Evolutionary conservation across 495 filamentous ascomycete species (phyloP), one percentile per base, ranked within the genome.

Genomic region (Podospora pseudopauciseta): DNA sequence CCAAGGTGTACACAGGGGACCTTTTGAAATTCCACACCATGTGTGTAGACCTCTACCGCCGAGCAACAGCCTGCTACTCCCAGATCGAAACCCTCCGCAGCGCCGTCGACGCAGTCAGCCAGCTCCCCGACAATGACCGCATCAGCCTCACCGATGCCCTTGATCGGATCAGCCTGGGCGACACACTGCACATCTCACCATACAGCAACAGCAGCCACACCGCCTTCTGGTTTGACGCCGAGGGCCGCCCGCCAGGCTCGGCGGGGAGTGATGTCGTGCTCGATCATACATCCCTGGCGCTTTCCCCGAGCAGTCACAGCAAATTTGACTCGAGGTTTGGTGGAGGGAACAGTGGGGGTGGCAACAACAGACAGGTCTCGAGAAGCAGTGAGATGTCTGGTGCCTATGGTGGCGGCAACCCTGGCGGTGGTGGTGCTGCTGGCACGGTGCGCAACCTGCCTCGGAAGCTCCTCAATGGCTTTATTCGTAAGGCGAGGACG

Each of bases 131-230:
- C 30, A 32, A 32, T 11, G 79, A 91, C 54, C 83, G 87, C 64
- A 76, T 88, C 57, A 86, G 89, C 67, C 89, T 92, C 83, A 86
- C 92, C 66, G 91, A 94, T 72, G 79, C 90, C 9, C 85, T 93
- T 39, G 91, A 94, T 70, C 88, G 88, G 58, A 80, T 89, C 78
- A 86, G 77, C 70, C 83, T 83, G 54, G 72, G 76, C 64, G 79
- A 82, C 70, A 72, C 75, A 69, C 67, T 77, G 63, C 75, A 70
- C 66, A 62, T 74, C 27, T 73, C 77, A 28, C 63, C 72, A 44
- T 76, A 78, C 62, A 72, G 74, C 19, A 75, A 75, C 54, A 75
- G 73, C 44, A 49, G 39, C 39, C 39, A 49, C 15, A 67, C 74
- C 28, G 73, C 79, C 11, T 65, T 73, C 32, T 78, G 78, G 76